Evolutionary conservation across 2,329 filamentous ascomycete species (phyloP).

Genomic region (Corinectria fuckeliana): DNA sequence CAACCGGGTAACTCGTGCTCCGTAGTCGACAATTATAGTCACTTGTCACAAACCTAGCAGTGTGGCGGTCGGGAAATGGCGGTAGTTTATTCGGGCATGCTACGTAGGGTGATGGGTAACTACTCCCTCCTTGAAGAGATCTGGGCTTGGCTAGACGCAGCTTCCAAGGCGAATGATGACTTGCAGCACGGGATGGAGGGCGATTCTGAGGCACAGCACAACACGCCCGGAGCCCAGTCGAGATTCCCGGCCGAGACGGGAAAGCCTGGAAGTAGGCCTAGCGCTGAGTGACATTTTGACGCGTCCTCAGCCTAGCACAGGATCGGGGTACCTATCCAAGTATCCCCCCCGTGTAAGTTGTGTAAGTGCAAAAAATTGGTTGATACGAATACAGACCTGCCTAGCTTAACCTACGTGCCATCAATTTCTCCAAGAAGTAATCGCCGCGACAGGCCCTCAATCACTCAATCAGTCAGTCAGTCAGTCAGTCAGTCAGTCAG

Average conservation of each 20-base stretch:
- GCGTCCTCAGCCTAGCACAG: not conserved
- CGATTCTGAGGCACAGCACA: slow-evolving; percentile 3
- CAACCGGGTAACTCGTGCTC: no score
- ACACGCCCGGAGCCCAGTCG: slow-evolving; percentile 6
- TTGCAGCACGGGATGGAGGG: slow-evolving; percentile 11
- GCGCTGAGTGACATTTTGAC: not conserved
- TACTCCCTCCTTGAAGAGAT: not conserved
- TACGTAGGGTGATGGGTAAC: no score
- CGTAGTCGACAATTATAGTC: no score
- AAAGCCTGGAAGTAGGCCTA: slow-evolving; percentile 1
- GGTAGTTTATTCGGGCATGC: not conserved
- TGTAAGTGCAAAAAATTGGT: not conserved
- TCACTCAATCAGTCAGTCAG: not conserved
- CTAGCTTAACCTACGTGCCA: no score
- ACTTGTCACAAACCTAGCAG: not conserved
- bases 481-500: slow-evolving; percentile 2
- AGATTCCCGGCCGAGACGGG: slow-evolving; percentile 17
- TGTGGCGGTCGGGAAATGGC: not conserved
- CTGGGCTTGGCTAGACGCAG: slow-evolving; percentile 3
- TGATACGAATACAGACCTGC: no score
- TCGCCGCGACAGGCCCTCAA: not conserved
- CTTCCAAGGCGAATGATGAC: slow-evolving; percentile 6
- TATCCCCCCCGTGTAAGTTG: no score
- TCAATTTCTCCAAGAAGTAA: not conserved
- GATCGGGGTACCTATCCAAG: no score